Conservation (phyloP, 768 basidiomycete species). For the Lactarius psammicola region DNA sequence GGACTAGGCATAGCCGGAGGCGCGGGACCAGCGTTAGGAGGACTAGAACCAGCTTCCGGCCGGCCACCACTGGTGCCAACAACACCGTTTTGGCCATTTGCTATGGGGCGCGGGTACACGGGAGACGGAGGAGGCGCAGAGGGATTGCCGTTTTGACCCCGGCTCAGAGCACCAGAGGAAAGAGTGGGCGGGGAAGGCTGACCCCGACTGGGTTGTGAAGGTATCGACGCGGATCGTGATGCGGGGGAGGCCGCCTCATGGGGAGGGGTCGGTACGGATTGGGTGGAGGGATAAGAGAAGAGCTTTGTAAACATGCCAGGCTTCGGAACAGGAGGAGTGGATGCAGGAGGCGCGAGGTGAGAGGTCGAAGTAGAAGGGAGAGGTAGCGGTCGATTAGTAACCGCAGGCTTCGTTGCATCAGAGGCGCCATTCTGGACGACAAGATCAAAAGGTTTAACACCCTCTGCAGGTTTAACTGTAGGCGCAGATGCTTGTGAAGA, state of each 20-base stretch:
- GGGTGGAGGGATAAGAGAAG: conserved; percentile 49
- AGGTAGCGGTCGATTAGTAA: conserved; percentile 27
- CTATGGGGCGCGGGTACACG: conserved; percentile 55
- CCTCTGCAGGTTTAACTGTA: conserved; percentile 58
- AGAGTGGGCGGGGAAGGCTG: conserved; percentile 23
- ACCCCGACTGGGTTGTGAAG: conserved; percentile 38
- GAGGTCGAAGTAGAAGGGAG: conserved; percentile 34
- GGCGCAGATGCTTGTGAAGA: conserved; percentile 74
- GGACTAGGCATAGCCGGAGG: conserved; percentile 64
- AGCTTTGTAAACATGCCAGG: conserved; percentile 51
- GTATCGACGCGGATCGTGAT: conserved; percentile 48
- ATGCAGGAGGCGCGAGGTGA: conserved; percentile 28
- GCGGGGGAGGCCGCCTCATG: conserved; percentile 45
- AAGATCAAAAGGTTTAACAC: conserved; percentile 81
- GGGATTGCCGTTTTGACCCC: conserved; percentile 26
- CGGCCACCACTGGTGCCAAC: conserved; percentile 42
- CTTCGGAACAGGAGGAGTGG: conserved; percentile 35
- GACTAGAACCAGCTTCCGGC: conserved; percentile 43
- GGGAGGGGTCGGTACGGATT: conserved; percentile 25
- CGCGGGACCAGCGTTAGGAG: conserved; percentile 35
- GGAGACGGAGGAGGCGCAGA: conserved; percentile 56
- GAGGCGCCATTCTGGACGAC: conserved; percentile 45
- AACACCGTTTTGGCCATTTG: conserved; percentile 48
- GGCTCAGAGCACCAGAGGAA: conserved; percentile 17
- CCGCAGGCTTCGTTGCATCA: conserved; percentile 24